phyloP scores from a whole-genome alignment of 345 rosid genomes.

The Physaria fendleri region DNA sequence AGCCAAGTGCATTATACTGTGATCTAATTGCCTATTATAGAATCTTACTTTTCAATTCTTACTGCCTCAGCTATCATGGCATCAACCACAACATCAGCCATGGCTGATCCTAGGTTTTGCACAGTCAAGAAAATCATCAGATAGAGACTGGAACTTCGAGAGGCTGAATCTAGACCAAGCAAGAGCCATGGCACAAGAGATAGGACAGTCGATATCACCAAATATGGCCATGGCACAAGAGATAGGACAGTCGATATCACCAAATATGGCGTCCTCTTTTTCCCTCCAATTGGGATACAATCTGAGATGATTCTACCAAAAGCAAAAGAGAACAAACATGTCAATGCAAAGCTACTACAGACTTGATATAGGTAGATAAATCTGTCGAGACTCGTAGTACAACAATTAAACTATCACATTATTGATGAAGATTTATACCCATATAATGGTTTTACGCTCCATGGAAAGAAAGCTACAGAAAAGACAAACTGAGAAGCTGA shows the following conservation, averaged over 20 bases:
- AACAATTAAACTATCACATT: no score
- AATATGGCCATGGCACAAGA: slow-evolving; percentile 89
- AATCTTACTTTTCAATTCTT: slow-evolving; percentile 54
- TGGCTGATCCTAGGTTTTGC: slow-evolving; percentile 90
- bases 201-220: slow-evolving; percentile 63
- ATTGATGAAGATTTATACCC: slow-evolving; percentile 44
- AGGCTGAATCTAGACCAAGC: slow-evolving; percentile 49
- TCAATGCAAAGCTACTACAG: not conserved
- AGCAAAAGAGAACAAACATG: not conserved
- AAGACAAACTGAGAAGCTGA: slow-evolving; percentile 88
- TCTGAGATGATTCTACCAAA: slow-evolving; percentile 74
- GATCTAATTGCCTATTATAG: not conserved
- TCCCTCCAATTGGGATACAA: slow-evolving; percentile 82
- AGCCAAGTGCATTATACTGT: not conserved
- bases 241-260: slow-evolving; percentile 68
- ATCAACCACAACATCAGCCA: slow-evolving; percentile 96
- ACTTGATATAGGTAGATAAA: no score
- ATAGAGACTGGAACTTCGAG: slow-evolving; percentile 56
- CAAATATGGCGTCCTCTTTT: slow-evolving; percentile 82
- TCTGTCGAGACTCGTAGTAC: no score
- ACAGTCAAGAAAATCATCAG: slow-evolving; percentile 62
- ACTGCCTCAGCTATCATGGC: slow-evolving; percentile 99
- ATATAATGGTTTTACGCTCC: slow-evolving; percentile 94
- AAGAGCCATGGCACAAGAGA: slow-evolving; percentile 88
- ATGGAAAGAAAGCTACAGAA: slow-evolving; percentile 82